Percentiles rank a stretch among this genome's conserved stretches.
Evolutionary conservation across 169 alveolate species (phyloP).

Genomic region (Miamiensis avidus): DNA sequence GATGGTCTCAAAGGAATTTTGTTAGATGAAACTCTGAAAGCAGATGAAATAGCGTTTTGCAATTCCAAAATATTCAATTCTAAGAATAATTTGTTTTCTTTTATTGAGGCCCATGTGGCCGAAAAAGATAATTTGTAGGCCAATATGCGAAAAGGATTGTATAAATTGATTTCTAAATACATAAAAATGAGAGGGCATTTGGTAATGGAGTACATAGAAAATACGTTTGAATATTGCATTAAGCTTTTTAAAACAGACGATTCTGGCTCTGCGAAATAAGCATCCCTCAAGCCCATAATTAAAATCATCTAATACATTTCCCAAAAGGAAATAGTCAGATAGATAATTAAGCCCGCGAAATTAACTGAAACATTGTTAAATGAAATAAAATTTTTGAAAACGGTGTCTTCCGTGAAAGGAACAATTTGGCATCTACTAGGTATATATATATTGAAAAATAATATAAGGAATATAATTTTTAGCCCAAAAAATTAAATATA

Average conservation of each 20-base stretch:
- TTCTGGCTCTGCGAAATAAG: slow-evolving; percentile 27
- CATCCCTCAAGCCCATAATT: slow-evolving; percentile 29
- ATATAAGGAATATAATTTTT: neutral
- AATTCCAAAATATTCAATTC: slow-evolving; percentile 19
- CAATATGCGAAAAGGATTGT: slow-evolving; percentile 22
- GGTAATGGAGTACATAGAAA: slow-evolving; percentile 29
- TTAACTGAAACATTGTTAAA: neutral
- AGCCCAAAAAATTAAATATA: neutral
- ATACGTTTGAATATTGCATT: slow-evolving; percentile 18
- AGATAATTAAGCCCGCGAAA: slow-evolving; percentile 5
- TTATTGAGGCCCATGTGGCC: slow-evolving; percentile 11
- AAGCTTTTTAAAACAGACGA: slow-evolving; percentile 36
- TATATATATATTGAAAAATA: neutral
- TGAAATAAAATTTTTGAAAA: slow-evolving; percentile 17
- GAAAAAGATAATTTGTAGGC: slow-evolving; percentile 33
- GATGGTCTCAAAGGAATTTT: neutral
- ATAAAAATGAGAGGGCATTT: slow-evolving; percentile 16
- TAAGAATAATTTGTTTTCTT: slow-evolving; percentile 17
- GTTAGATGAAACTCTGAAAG: slow-evolving; percentile 16
- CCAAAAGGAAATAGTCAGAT: neutral
- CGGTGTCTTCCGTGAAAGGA: slow-evolving; percentile 1
- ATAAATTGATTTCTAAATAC: slow-evolving; percentile 24
- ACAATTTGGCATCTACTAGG: slow-evolving; percentile 16
- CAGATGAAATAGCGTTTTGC: neutral
- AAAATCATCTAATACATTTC: slow-evolving; percentile 15